phyloP scores from a whole-genome alignment of 2,329 filamentous ascomycete genomes.

The Trichoderma harzianum region DNA sequence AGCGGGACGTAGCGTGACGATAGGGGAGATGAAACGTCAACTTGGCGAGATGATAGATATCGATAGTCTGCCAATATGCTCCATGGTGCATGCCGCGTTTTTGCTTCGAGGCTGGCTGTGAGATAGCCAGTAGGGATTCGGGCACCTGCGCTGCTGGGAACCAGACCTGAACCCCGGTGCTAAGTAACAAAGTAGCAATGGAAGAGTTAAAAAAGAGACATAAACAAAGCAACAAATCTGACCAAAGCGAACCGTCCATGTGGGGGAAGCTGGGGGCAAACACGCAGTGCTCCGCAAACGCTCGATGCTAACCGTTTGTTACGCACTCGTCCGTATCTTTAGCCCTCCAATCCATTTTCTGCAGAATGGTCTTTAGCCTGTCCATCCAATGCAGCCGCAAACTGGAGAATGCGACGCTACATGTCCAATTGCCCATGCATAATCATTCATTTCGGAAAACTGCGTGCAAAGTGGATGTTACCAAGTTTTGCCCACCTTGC shows the following conservation, averaged over 20 bases:
- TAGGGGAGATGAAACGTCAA: not conserved
- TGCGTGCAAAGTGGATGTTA: not conserved
- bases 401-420: conserved; percentile 3
- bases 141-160: not conserved
- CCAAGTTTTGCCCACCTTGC: not conserved
- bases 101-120: not conserved
- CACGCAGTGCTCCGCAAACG: conserved; percentile 1
- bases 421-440: conserved; percentile 2
- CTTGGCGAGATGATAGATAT: not conserved
- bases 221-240: not conserved
- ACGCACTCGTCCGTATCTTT: conserved; percentile 9
- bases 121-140: not conserved
- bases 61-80: not conserved
- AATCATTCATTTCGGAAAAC: not conserved
- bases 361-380: conserved; percentile 4
- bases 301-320: conserved; percentile 4
- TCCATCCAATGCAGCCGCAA: not conserved
- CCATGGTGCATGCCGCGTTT: not conserved
- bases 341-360: not conserved
- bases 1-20: not conserved
- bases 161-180: not conserved
- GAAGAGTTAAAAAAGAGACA: not conserved
- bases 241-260: not conserved
- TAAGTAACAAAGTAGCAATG: not conserved
- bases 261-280: not conserved